phyloP scores from a whole-genome alignment of 2,329 filamentous ascomycete species.

The Cladophialophora yegresii region DNA sequence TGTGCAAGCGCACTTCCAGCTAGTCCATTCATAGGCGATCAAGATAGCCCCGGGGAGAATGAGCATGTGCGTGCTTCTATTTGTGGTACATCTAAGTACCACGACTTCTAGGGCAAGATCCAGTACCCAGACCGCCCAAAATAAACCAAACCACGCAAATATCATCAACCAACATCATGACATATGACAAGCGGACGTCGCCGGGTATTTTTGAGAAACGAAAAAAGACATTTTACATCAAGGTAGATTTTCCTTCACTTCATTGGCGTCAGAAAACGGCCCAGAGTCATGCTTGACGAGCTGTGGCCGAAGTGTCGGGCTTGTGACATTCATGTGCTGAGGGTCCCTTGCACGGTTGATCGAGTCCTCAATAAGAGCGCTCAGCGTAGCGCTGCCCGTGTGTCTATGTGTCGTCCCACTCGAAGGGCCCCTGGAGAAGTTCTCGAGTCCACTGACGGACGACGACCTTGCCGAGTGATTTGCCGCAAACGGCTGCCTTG shows the following conservation, averaged over 20 bases:
- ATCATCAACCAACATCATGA: slow-evolving; percentile 26
- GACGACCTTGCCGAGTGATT: slow-evolving; percentile 32
- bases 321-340: slow-evolving; percentile 24
- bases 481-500: slow-evolving; percentile 27
- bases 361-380: slow-evolving; percentile 39
- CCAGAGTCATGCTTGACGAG: slow-evolving; percentile 41
- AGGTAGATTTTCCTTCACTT: slow-evolving; percentile 40
- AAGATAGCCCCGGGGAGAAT: background rate
- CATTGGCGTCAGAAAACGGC: slow-evolving; percentile 50
- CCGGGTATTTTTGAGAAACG: slow-evolving; percentile 7
- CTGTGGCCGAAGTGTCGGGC: slow-evolving; percentile 34
- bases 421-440: slow-evolving; percentile 13
- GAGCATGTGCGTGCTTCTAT: slow-evolving; percentile 11
- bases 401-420: slow-evolving; percentile 31
- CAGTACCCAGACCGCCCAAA: slow-evolving; percentile 18
- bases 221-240: slow-evolving; percentile 27
- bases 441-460: slow-evolving; percentile 30
- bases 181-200: slow-evolving; percentile 8
- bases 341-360: slow-evolving; percentile 36
- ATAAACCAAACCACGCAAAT: slow-evolving; percentile 11
- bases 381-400: slow-evolving; percentile 39
- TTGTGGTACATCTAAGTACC: slow-evolving; percentile 3
- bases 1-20: background rate
- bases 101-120: slow-evolving; percentile 5
- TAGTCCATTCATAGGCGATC: background rate